Conservation (phyloP, 116 monocot genomes). For the Iris pallida region DNA sequence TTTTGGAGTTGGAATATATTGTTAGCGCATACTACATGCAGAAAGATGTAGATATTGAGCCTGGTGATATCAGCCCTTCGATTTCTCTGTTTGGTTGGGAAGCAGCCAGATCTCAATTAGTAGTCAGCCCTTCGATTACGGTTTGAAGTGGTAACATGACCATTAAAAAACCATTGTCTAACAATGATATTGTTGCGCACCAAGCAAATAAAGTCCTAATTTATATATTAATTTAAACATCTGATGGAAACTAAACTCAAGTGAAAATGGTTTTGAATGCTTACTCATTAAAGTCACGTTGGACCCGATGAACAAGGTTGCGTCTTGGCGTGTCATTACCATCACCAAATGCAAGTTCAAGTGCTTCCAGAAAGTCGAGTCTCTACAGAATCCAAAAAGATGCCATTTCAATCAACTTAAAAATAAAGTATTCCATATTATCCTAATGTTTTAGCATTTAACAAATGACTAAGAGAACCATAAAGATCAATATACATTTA, state of each 20-base stretch:
- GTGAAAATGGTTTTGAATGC: background rate
- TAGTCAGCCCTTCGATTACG: too few species aligned
- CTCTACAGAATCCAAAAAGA: constrained; percentile 12
- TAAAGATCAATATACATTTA: background rate
- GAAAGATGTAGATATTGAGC: too few species aligned
- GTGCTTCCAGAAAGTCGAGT: constrained; percentile 16
- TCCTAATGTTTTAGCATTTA: background rate
- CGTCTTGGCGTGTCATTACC: background rate
- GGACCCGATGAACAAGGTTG: constrained; percentile 6
- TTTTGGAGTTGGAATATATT: too few species aligned
- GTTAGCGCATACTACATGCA: too few species aligned
- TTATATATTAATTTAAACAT: background rate
- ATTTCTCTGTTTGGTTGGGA: too few species aligned
- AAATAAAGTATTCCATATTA: background rate
- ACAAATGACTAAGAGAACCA: background rate
- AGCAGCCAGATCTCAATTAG: too few species aligned
- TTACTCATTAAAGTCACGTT: constrained; percentile 36
- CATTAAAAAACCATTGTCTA: too few species aligned
- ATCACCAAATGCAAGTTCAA: background rate
- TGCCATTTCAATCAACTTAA: background rate
- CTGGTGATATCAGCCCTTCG: too few species aligned
- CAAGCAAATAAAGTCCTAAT: background rate
- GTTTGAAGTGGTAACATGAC: too few species aligned
- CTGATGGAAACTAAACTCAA: too few species aligned
- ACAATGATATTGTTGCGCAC: too few species aligned